These are phyloP conservation scores for Viola odorata DNA, from an alignment of 345 rosid genomes.

Conservation along the genomic window DNA sequence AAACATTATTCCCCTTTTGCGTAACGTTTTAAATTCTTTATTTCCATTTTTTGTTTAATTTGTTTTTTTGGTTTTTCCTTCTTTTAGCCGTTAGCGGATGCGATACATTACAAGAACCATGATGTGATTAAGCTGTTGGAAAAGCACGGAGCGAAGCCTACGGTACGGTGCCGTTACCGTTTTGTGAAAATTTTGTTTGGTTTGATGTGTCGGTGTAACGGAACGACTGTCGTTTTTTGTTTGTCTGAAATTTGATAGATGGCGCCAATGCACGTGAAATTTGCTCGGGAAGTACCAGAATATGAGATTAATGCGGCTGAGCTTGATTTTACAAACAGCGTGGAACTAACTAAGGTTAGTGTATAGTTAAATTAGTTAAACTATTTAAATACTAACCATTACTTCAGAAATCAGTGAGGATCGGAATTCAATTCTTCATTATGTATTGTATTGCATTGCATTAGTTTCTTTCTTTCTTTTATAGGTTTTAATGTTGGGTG, in stretches of 20 bases:
- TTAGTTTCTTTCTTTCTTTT: too few species aligned
- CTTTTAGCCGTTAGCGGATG: conserved; percentile 86
- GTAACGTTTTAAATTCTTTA: neutral
- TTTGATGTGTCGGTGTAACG: neutral
- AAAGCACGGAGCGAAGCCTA: conserved; percentile 69
- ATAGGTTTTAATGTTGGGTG: too few species aligned
- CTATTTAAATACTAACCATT: too few species aligned
- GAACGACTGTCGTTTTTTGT: neutral
- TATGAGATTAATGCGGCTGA: conserved; percentile 73
- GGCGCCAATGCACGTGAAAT: conserved; percentile 92
- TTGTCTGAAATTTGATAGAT: conserved; percentile 23
- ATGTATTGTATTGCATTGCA: too few species aligned
- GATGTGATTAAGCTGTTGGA: conserved; percentile 78
- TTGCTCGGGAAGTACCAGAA: conserved; percentile 85
- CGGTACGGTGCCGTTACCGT: conserved; percentile 36
- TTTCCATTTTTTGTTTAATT: neutral
- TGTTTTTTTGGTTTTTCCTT: neutral
- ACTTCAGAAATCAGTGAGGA: too few species aligned
- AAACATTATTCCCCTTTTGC: neutral
- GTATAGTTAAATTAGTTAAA: too few species aligned
- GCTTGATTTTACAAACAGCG: conserved; percentile 77
- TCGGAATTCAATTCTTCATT: too few species aligned
- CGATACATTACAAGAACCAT: conserved; percentile 69
- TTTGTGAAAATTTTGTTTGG: neutral
- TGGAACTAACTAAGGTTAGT: conserved; percentile 56